These are phyloP conservation scores for Luffa acutangula DNA, from an alignment of 306 rosid species.

Conservation along the genomic window DNA sequence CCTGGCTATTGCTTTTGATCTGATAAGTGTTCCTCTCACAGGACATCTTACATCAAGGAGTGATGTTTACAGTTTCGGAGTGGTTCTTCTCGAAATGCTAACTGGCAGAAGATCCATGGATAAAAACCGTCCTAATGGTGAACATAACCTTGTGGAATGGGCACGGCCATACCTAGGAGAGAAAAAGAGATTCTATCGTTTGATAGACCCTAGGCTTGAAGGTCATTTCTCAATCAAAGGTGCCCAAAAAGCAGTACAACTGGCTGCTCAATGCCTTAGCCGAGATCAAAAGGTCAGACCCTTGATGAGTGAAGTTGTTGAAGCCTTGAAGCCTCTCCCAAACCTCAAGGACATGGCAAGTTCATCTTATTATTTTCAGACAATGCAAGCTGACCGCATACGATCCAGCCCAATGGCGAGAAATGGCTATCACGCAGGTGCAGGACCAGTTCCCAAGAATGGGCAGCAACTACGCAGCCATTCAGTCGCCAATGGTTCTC, in stretches of 20 bases:
- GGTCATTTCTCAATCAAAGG: conserved; percentile 95
- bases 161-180: conserved; percentile 95
- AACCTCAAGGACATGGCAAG: conserved; percentile 97
- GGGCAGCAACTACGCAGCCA: conserved; percentile 73
- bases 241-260: conserved; percentile 77
- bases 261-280: conserved; percentile 84
- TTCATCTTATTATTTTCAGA: conserved; percentile 83
- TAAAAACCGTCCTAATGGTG: conserved; percentile 87
- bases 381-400: conserved; percentile 61
- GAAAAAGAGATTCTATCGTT: conserved; percentile 70
- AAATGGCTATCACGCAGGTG: conserved; percentile 43
- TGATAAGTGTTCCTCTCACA: conserved; percentile 21
- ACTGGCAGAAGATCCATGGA: conserved; percentile 97
- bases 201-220: conserved; percentile 90
- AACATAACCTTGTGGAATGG: conserved; percentile 96
- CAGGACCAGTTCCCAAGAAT: conserved; percentile 44
- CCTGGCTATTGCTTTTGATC: conserved; percentile 1
- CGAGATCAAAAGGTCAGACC: conserved; percentile 92
- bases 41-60: conserved; percentile 97
- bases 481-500: conserved; percentile 56
- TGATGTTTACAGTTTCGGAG: conserved; percentile 94
- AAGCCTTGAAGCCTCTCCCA: conserved; percentile 79
- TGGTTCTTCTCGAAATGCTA: conserved; percentile 91
- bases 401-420: conserved; percentile 60
- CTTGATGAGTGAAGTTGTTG: conserved; percentile 86